Evolutionary conservation across 768 basidiomycete genomes (phyloP).

Genomic region (Rhizopogon sp.): DNA sequence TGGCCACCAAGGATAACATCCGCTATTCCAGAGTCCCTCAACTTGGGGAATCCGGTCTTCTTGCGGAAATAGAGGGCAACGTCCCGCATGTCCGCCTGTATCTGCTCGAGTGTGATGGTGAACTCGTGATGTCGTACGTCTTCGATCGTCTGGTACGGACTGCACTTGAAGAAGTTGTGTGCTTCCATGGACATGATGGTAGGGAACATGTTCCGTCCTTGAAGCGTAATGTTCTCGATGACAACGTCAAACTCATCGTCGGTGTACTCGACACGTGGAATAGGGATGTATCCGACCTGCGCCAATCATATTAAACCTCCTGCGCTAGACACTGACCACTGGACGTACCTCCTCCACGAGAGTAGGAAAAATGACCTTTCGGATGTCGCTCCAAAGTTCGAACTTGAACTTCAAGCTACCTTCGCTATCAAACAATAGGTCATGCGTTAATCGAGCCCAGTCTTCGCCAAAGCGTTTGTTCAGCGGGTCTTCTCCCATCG

Average conservation of each 20-base stretch:
- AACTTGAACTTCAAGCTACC: constrained; percentile 87
- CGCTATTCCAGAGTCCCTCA: constrained; percentile 78
- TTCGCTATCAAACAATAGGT: constrained; percentile 73
- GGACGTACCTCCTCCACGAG: constrained; percentile 64
- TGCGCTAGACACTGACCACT: background rate
- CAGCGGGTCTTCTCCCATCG: constrained; percentile 79
- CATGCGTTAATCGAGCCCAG: constrained; percentile 74
- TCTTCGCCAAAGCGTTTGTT: constrained; percentile 81
- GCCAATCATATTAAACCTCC: background rate
- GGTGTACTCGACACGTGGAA: constrained; percentile 92
- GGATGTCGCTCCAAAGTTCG: constrained; percentile 83
- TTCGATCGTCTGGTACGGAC: constrained; percentile 54
- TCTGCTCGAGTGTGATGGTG: constrained; percentile 71
- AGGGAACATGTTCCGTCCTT: constrained; percentile 87
- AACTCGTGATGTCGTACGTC: constrained; percentile 71
- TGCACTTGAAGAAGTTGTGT: constrained; percentile 81
- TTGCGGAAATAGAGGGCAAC: constrained; percentile 88
- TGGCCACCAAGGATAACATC: constrained; percentile 83
- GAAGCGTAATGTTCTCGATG: constrained; percentile 87
- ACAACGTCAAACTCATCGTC: constrained; percentile 84
- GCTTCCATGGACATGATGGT: constrained; percentile 70
- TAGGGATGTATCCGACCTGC: constrained; percentile 76
- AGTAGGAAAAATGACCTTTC: constrained; percentile 75
- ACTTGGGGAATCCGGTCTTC: constrained; percentile 78
- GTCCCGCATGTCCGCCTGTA: constrained; percentile 92